These are phyloP conservation scores for Debaryomyces psychrophilus DNA, from an alignment of 1,139 yeast species.

Conservation along the genomic window DNA sequence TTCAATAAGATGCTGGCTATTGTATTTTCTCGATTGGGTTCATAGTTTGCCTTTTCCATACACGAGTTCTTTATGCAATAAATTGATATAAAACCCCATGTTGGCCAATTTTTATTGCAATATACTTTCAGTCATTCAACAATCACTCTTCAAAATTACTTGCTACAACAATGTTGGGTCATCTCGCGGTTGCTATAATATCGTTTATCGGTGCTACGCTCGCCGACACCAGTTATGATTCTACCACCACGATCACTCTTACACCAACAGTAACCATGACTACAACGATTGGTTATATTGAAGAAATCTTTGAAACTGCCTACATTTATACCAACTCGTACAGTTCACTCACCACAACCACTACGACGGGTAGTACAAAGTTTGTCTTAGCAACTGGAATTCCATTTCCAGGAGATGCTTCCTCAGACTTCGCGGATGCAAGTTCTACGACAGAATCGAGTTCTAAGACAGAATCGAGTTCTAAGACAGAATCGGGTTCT, in stretches of 20 bases:
- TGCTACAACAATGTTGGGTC: neutral
- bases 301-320: conserved; percentile 35
- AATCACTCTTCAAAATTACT: neutral
- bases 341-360: conserved; percentile 39
- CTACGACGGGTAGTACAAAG: conserved; percentile 30
- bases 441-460: too few species aligned
- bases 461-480: too few species aligned
- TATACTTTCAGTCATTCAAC: neutral
- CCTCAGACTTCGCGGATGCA: neutral
- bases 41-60: neutral
- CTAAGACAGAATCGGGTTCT: too few species aligned
- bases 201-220: conserved; percentile 10
- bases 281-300: conserved; percentile 32
- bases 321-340: conserved; percentile 37
- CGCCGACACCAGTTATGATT: conserved; percentile 20
- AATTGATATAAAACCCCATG: neutral
- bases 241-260: conserved; percentile 30
- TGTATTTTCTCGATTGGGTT: conserved; percentile 1
- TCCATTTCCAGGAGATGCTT: conserved; percentile 11
- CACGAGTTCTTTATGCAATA: neutral
- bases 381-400: conserved; percentile 14
- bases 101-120: neutral
- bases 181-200: conserved; percentile 7
- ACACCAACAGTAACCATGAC: conserved; percentile 38
- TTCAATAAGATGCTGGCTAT: neutral